Evolutionary conservation across 352 stramenopile genomes (phyloP).

Genomic region (Phytophthora ohioensis): DNA sequence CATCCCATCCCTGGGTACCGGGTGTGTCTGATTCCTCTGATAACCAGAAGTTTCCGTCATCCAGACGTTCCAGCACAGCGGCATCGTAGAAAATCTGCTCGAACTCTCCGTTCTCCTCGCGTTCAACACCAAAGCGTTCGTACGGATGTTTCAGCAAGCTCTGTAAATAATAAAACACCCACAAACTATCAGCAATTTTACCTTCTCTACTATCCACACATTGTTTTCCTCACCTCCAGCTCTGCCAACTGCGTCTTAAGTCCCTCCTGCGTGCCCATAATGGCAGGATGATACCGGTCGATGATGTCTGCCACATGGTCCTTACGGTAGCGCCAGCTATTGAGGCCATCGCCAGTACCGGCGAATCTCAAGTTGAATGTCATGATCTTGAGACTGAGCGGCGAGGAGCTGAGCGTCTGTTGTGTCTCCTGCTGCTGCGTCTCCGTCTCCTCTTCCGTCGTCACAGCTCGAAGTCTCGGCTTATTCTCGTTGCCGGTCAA

Average conservation of each 20-base stretch:
- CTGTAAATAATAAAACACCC: conserved; percentile 19
- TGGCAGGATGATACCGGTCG: conserved; percentile 71
- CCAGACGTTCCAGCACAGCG: conserved; percentile 58
- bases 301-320: conserved; percentile 80
- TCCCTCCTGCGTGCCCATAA: conserved; percentile 83
- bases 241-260: conserved; percentile 74
- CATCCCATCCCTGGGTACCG: conserved; percentile 71
- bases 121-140: conserved; percentile 76
- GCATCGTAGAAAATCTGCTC: conserved; percentile 87
- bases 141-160: conserved; percentile 65
- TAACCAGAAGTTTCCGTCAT: conserved; percentile 81
- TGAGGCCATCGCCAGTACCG: conserved; percentile 64
- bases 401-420: conserved; percentile 44
- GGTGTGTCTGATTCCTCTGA: conserved; percentile 68
- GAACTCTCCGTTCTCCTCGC: conserved; percentile 77
- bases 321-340: conserved; percentile 78
- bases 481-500: conserved; percentile 37
- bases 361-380: conserved; percentile 88
- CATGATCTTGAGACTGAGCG: conserved; percentile 77
- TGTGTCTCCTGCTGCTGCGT: neutral
- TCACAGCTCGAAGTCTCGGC: conserved; percentile 54
- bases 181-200: conserved; percentile 5
- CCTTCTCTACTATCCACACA: neutral
- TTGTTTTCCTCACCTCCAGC: conserved; percentile 48
- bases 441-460: conserved; percentile 13